Conservation (phyloP, 2,329 filamentous ascomycete species). For the Penicillium sp. region DNA sequence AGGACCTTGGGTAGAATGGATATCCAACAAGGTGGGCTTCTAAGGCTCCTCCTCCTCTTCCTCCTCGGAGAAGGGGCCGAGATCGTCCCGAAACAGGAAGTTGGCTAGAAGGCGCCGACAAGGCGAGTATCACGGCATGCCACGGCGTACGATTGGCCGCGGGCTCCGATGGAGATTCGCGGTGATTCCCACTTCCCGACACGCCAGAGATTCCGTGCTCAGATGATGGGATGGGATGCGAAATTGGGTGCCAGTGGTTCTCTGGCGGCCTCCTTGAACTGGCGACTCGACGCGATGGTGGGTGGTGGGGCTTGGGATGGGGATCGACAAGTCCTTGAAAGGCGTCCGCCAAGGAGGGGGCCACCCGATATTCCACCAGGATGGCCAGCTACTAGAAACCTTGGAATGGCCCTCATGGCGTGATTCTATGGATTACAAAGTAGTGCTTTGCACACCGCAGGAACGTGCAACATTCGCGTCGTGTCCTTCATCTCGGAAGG, state of each 20-base stretch:
- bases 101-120: constrained; percentile 16
- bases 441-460: neutral
- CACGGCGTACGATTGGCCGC: constrained; percentile 16
- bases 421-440: neutral
- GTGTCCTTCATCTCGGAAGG: neutral
- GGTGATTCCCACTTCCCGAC: constrained; percentile 4
- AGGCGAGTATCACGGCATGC: constrained; percentile 14
- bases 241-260: neutral
- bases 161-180: constrained; percentile 3
- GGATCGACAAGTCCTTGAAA: constrained; percentile 10
- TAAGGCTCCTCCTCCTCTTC: neutral
- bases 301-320: constrained; percentile 1
- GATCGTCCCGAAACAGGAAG: constrained; percentile 31
- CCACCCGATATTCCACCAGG: constrained; percentile 6
- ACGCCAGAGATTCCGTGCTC: constrained; percentile 1
- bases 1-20: constrained; percentile 2
- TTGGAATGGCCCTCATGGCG: neutral
- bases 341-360: constrained; percentile 9
- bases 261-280: constrained; percentile 7
- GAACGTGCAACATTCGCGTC: neutral
- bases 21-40: neutral
- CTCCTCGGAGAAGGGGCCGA: constrained; percentile 16
- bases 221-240: constrained; percentile 2
- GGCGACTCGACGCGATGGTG: constrained; percentile 17
- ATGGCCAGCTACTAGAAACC: neutral